These are phyloP conservation scores for Coemansia sp. DNA, from an alignment of 192 early-diverging fungal species.

Conservation along the genomic window DNA sequence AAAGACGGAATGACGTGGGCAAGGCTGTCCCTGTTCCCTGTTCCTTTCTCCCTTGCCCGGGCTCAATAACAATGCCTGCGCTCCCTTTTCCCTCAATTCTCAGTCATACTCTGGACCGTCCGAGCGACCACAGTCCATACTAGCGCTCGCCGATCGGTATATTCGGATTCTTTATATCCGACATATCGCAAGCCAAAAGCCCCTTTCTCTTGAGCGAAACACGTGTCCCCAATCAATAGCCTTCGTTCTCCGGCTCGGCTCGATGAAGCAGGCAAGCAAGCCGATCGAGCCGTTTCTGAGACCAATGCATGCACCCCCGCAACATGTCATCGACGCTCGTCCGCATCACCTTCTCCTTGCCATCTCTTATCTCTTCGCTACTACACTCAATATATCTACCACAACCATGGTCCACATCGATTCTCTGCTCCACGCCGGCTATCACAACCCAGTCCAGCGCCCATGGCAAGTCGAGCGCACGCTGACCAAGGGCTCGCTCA, in stretches of 20 bases:
- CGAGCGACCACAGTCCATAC: not conserved
- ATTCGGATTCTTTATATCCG: not conserved
- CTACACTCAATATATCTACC: not conserved
- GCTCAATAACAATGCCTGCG: not conserved
- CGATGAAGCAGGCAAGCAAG: not conserved
- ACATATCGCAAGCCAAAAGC: not conserved
- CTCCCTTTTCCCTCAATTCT: not conserved
- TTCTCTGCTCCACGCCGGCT: constrained; percentile 86
- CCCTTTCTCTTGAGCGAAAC: not conserved
- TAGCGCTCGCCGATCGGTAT: not conserved
- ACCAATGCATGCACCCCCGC: not conserved
- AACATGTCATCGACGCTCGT: not conserved
- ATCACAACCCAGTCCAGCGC: constrained; percentile 80
- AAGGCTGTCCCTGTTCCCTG: not conserved
- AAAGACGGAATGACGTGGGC: not conserved
- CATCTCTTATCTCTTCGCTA: not conserved
- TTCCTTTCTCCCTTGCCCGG: not conserved
- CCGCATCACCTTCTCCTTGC: not conserved
- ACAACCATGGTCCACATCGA: constrained; percentile 56
- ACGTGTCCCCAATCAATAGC: not conserved
- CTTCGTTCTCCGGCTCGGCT: not conserved
- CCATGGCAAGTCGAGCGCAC: constrained; percentile 76
- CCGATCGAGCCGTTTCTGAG: constrained; percentile 9
- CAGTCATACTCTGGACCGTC: not conserved
- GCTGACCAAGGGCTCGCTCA: constrained; percentile 76